Base-by-base conservation (phyloP, 345 rosid genomes). In the Gossypium rotundifolium region DNA sequence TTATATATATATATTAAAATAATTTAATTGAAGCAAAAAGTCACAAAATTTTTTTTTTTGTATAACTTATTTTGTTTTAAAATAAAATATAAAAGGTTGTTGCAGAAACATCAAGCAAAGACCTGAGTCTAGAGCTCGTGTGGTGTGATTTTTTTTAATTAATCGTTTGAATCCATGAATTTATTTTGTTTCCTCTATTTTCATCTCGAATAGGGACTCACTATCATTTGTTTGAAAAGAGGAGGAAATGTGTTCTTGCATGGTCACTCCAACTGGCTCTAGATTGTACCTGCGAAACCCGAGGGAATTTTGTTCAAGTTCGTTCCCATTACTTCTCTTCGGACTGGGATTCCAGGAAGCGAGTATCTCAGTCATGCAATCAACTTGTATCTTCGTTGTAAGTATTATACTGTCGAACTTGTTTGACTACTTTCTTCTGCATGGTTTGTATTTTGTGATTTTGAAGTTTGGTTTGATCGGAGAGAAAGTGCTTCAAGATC, bases 301-400 rank as follows among this genome's bases (percentile, higher is more conserved):
- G 94, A 89, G 74, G 91, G 85, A 60, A 86, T 85, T 76, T 86
- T 83, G 62, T 86, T 87, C 84, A 89, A 83, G 77, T 89, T 87
- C 80, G 88, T 87, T 45, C 91, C 91, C 1, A 89, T 89, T 65
- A 88, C 91, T 68, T 88, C 90, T 82, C 91, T 87, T 75, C 89
- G 87, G 23, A 79, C 87, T 42, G 94, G 94, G 74, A 81, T 87
- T 73, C 84, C 86, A 0, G 94, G 94, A 73, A 89, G 90, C 51
- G 94, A 91, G 74, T 87, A 87, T 72, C 87, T 89, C 80, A 86
- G 94, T 74, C 94, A 89, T 73, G 94, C 94, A 45, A 85, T 89
- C 78, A 89, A 89, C 79, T 82, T 87, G 76, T 87, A 89, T 70
- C 81, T 87, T 58, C 94, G 94, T 53, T 89, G 94, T 89, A 83